Evolutionary conservation across 306 rosid species (phyloP), one percentile per base, ranked within the genome.

Genomic region (Macrotyloma uniflorum): DNA sequence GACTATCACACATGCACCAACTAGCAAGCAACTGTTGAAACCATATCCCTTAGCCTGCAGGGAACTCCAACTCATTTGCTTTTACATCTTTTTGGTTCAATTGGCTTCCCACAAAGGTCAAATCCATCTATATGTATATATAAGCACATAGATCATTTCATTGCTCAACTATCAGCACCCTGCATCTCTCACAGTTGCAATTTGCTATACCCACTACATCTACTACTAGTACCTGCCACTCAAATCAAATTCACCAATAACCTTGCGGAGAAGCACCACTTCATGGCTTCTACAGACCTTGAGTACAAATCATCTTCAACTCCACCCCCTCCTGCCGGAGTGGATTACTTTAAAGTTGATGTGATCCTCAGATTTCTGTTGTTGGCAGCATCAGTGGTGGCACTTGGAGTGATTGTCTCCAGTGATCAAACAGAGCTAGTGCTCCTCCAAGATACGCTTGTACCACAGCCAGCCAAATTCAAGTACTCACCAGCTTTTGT

Each of bases 401-500:
- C 86, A 8, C 47, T 93, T 12, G 76, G 86, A 68, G 85, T 85
- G 24, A 43, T 84, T 1, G 90, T 88, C 82, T 88, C 93, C 15
- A 71, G 94, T 71, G 70, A 91, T 4, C 89, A 93, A 78, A 89
- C 89, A 1, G 61, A 83, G 81, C 4, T 28, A 3, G 5, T 66
- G 26, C 26, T 40, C 16, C 11, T 14, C 30, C 32, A 24, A 49
- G 35, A 24, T 28, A 8, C 0, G 4, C 33, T 33, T 65, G n/a
- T 54, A 53, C 57, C 19, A 16, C 5, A 51, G 70, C 53, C 67
- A 46, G 90, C 86, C 82, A 89, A 93, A 76, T 91, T 91, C 51
- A 77, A 80, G 4, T 6, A 93, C 79, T 87, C 93, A 18, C 93
- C 97, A 1, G 93, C 98, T 49, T 83, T 83, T 77, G 84, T 86